Base-by-base conservation (phyloP, 192 early-diverging fungal genomes). In the Rhizoclosmatium globosum region DNA sequence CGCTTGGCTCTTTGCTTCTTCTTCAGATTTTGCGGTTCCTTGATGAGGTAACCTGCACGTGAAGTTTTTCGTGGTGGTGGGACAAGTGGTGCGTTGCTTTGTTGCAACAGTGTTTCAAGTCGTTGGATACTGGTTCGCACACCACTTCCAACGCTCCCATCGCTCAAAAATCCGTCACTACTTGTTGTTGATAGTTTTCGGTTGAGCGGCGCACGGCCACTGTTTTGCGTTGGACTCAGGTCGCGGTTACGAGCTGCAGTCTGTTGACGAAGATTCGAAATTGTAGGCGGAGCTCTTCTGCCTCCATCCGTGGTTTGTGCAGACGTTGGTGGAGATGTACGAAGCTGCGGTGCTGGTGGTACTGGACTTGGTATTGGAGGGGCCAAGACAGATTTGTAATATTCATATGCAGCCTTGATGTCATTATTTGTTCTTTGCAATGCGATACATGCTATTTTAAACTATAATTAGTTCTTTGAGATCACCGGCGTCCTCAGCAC, bases 381-480 rank as follows among this genome's bases (percentile, higher is more conserved):
- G 48, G 74, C 48, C 2, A 76, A 44, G 15, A 46, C 47, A 4
- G 47, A 42, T 71, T 73, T 79, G 68, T 57, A 71, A 44, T 59
- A 87, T 42, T 77, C 60, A 53, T 79, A 59, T 1, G 87, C 88
- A 0, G 69, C 44, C 46, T 82, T 79, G 13, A 82, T 62, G 50
- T 89, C 79, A 70, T 86, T 89, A 74, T 87, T 85, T 21, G 83
- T 79, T 47, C 81, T 77, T 71, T 89, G 87, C 44, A 88, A 79
- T 1, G 83, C 80, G 47, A 82, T 84, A 19, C 74, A 59, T 2
- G 86, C 87, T 62, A 21, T 74, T 31, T 31, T 31, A 19, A 76
- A 76, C 1, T 79, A 17, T 71, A 7, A 31, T 31, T 31, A 31
- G 31, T 31, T 31, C 0, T 31, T 31, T 31, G 31, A 31, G 31